Evolutionary conservation across 768 basidiomycete species (phyloP), one percentile per base, ranked within the genome.

Genomic region (Tylopilus sp.): DNA sequence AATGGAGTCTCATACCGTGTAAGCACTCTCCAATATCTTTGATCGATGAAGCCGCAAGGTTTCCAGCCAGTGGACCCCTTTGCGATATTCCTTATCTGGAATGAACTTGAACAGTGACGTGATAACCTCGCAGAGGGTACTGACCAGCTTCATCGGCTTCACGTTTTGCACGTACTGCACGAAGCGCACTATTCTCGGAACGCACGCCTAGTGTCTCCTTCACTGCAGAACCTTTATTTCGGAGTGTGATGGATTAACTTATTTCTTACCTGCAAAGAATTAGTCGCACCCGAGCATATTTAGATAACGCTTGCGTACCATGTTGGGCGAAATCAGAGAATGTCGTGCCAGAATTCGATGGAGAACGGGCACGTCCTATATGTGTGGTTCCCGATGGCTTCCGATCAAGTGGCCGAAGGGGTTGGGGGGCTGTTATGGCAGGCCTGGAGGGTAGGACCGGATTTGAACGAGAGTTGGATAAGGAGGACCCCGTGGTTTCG

Each of bases 51-150:
- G 74, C 31, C 94, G 76, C 33, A 95, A 75, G 0, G 93, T 94
- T 73, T 97, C 93, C n/a, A 93, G 72, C 86, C 91, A 90, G 68
- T 95, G 86, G 21, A 97, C 85, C 30, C 83, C 91, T 57, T 86
- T 88, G 23, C 93, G 77, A 62, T 97, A 97, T 52, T 95, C 92
- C 66, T 86, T 90, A 67, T 97, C 93, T 90, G 59, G 40, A 50
- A 36, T 1, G 8, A 28, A 39, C 45, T 40, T 58, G 40, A 58
- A 30, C 46, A 33, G 12, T n/a, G 45, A 44, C 15, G 13, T 21
- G 18, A 28, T 8, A 47, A 47, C 22, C 8, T 30, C 11, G 4
- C 15, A 43, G n/a, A 44, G 3, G 26, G 20, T 17, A 65, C 77
- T 55, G 51, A 88, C 91, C 89, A 52, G 93, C 92, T 67, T 95